Base-by-base conservation (phyloP, 495 filamentous ascomycete species). In the Aspergillus steynii region DNA sequence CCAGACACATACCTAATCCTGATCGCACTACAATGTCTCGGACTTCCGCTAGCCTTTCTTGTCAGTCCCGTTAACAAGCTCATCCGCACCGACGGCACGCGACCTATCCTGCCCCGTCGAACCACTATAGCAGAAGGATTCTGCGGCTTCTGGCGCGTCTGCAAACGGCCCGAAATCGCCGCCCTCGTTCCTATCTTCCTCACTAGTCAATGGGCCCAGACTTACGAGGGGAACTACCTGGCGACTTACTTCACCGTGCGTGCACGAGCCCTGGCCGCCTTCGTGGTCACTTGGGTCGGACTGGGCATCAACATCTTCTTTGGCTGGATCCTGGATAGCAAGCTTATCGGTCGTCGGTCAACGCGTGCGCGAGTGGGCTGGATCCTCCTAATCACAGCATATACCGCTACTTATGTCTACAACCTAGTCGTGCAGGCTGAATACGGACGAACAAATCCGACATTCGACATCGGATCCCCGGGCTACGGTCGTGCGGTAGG, bases 231-330 rank as follows among this genome's bases (percentile, higher is more conserved):
- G 15, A 85, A 82, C 50, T 85, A 85, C 64, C 76, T 84, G 45
- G 78, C 81, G 7, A 82, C 82, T 37, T 86, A 85, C 64, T 85
- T 86, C 61, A 80, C 78, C 0, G 82, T 86, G 1, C 77, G 83
- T 0, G 65, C 82, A 0, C 75, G 83, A 0, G 78, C 83, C 0
- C 69, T 86, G 4, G 81, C 78, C 6, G 72, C 75, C 2, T 73
- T 83, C 29, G 69, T 77, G 5, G 78, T 76, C 4, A 80, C 79
- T 14, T 70, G 85, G 42, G 77, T 76, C 0, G 76, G 74, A 3
- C 67, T 80, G 29, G 79, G 79, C 45, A 80, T 34, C 31, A 34
- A 34, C 31, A 34, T 34, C 31, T 5, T 7, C 31, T 34, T 4
- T 9, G 31, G 31, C 31, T 34, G 31, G 31, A 7, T 34, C 64